These are phyloP conservation scores for Gaultheria prostrata DNA, from an alignment of 148 eudicot genomes.

Conservation along the genomic window DNA sequence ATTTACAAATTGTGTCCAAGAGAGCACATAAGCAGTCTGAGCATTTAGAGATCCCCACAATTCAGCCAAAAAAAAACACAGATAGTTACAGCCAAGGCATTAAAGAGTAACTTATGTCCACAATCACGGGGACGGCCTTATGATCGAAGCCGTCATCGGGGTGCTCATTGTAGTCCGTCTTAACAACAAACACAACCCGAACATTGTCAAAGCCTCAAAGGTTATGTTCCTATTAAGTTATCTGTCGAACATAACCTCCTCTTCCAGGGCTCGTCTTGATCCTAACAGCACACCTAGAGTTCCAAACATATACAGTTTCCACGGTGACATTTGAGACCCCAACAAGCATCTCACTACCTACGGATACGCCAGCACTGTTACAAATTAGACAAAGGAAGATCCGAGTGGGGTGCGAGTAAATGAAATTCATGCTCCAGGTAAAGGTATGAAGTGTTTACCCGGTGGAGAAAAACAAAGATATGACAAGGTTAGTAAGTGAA, in stretches of 20 bases:
- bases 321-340: conserved; percentile 86
- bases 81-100: too few relatives aligned
- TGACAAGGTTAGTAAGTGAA: not conserved
- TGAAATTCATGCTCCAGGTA: not conserved
- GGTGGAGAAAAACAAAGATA: not conserved
- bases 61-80: too few relatives aligned
- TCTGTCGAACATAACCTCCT: conserved; percentile 74
- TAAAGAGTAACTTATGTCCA: too few relatives aligned
- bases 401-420: not conserved
- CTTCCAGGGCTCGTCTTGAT: conserved; percentile 91
- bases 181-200: too few relatives aligned
- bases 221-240: conserved; percentile 73
- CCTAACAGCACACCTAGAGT: conserved; percentile 78
- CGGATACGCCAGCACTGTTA: conserved; percentile 85
- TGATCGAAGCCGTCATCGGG: too few relatives aligned
- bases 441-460: not conserved
- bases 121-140: too few relatives aligned
- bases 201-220: too few relatives aligned
- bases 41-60: too few relatives aligned
- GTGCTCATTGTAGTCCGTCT: too few relatives aligned
- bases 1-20: too few relatives aligned
- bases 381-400: conserved; percentile 20
- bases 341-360: conserved; percentile 98
- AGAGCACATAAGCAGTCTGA: too few relatives aligned
- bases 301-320: conserved; percentile 66